Evolutionary conservation across 2,329 filamentous ascomycete species (phyloP).

Genomic region (Truncatella angustata): DNA sequence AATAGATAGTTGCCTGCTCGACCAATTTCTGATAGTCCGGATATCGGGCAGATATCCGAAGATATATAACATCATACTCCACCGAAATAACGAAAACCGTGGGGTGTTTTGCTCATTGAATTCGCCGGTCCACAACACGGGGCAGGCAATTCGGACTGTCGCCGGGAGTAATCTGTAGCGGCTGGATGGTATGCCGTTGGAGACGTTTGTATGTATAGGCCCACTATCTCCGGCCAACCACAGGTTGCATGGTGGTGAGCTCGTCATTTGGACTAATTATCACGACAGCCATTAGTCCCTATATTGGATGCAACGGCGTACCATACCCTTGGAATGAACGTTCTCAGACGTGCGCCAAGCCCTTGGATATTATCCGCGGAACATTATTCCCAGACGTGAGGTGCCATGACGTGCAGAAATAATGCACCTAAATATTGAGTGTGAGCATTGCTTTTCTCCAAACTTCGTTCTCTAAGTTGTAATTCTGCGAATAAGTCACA

Average conservation of each 20-base stretch:
- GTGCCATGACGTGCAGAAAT: neutral
- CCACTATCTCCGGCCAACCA: constrained; percentile 2
- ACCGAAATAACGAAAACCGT: constrained; percentile 7
- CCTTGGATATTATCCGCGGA: neutral
- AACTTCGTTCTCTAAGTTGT: too few relatives aligned
- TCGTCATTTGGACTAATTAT: constrained; percentile 5
- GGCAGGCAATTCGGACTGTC: neutral
- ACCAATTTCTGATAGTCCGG: neutral
- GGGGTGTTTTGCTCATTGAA: neutral
- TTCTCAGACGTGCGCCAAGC: neutral
- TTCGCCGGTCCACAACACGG: neutral
- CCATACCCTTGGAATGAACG: neutral
- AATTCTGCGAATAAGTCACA: neutral
- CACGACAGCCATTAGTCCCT: neutral
- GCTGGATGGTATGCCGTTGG: neutral
- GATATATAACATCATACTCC: constrained; percentile 9
- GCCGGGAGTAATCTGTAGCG: neutral
- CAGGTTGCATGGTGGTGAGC: neutral
- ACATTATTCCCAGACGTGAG: neutral
- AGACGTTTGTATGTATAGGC: neutral
- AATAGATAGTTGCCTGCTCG: neutral
- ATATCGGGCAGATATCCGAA: neutral
- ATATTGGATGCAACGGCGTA: neutral
- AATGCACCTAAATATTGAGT: too few relatives aligned
- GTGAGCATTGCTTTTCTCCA: too few relatives aligned